Percentiles rank a stretch among this genome's conserved stretches.
Conservation (phyloP, 345 rosid genomes). For the Eucalyptus sp. region DNA sequence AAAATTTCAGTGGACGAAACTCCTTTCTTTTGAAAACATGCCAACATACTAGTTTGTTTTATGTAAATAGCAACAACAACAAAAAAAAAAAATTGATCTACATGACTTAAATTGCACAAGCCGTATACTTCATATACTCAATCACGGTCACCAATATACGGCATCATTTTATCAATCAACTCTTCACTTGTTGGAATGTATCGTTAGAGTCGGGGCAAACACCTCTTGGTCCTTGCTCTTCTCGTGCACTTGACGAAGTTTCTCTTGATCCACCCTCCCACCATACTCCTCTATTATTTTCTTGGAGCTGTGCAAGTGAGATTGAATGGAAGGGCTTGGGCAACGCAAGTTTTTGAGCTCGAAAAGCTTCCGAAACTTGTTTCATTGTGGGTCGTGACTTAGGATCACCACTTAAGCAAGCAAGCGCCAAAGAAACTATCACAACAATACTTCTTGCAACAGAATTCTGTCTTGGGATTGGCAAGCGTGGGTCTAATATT, state of each 20-base stretch:
- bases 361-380: too few species aligned
- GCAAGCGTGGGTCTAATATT: not conserved
- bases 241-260: not conserved
- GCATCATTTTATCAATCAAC: not conserved
- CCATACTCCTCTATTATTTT: not conserved
- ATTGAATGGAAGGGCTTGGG: too few species aligned
- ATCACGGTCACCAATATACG: not conserved
- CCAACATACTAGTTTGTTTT: too few species aligned
- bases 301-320: not conserved
- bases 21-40: too few species aligned
- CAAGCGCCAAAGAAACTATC: too few species aligned
- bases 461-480: not conserved
- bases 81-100: too few species aligned
- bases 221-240: not conserved
- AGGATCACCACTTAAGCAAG: too few species aligned
- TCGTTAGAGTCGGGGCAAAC: not conserved
- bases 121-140: not conserved
- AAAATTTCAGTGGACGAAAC: too few species aligned
- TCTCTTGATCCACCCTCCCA: not conserved
- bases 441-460: not conserved
- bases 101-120: not conserved
- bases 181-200: not conserved
- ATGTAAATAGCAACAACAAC: too few species aligned
- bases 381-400: too few species aligned
- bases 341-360: too few species aligned